Conservation (phyloP, 148 eudicot genomes). For the Rheum nobile region DNA sequence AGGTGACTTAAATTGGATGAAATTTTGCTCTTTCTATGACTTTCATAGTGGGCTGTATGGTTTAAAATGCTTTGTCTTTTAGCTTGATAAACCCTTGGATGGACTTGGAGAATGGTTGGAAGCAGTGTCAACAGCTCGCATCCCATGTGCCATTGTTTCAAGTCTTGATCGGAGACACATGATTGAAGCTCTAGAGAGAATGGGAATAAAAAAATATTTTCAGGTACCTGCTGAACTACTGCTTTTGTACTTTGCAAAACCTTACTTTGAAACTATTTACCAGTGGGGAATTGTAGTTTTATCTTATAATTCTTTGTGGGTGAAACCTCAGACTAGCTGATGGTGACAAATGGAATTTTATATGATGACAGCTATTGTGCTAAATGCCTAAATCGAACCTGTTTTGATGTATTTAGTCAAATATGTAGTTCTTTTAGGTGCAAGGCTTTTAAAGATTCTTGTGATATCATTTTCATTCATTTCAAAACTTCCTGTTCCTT, state of each 20-base stretch:
- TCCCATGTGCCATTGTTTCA: conserved; percentile 96
- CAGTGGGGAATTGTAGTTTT: not conserved
- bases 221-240: conserved; percentile 50
- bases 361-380: not conserved
- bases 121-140: conserved; percentile 70
- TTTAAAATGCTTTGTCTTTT: conserved; percentile 13
- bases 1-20: conserved; percentile 25
- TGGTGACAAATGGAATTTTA: not conserved
- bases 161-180: conserved; percentile 64
- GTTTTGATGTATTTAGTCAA: not conserved
- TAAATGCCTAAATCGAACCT: not conserved
- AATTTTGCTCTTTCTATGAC: not conserved
- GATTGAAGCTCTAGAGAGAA: conserved; percentile 59
- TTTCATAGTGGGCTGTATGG: not conserved
- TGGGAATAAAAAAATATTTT: conserved; percentile 76
- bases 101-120: conserved; percentile 90
- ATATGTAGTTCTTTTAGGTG: not conserved
- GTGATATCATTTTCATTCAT: too few species aligned
- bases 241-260: not conserved
- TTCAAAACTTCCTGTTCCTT: too few species aligned
- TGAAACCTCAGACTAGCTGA: not conserved
- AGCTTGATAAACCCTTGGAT: conserved; percentile 75
- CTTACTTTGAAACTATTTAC: not conserved
- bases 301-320: not conserved
- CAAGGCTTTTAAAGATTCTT: too few species aligned